phyloP scores from a whole-genome alignment of 2,329 filamentous ascomycete species.

The Penicillium sp. region DNA sequence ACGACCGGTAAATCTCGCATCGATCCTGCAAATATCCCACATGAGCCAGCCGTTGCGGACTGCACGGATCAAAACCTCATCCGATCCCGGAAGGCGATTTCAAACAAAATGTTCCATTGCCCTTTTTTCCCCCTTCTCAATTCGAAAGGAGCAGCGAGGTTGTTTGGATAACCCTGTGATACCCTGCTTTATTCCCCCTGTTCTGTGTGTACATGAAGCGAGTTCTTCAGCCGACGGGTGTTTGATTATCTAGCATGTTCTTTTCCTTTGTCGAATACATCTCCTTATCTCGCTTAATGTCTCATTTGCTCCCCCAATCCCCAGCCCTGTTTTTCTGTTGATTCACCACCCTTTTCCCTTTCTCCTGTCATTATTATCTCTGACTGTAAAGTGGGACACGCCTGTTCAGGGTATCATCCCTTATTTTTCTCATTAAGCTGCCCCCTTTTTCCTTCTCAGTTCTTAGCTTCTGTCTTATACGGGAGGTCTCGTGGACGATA shows the following conservation, averaged over 20 bases:
- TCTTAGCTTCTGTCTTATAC: constrained; percentile 18
- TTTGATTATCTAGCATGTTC: constrained; percentile 36
- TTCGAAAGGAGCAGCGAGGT: constrained; percentile 31
- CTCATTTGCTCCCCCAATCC: constrained; percentile 4
- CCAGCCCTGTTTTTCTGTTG: constrained; percentile 7
- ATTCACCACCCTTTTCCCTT: constrained; percentile 15
- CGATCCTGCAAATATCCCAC: background rate
- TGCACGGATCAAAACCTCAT: constrained; percentile 14
- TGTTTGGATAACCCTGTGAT: constrained; percentile 40
- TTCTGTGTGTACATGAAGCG: constrained; percentile 33
- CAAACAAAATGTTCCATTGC: constrained; percentile 11
- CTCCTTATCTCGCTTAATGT: constrained; percentile 18
- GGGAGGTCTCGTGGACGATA: constrained; percentile 18
- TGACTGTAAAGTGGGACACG: constrained; percentile 24
- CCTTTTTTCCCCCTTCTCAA: constrained; percentile 10
- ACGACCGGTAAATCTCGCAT: constrained; percentile 32
- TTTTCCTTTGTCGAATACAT: constrained; percentile 30
- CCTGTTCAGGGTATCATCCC: constrained; percentile 16
- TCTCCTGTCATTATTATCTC: constrained; percentile 28
- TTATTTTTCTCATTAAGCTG: constrained; percentile 6
- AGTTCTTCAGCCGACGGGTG: constrained; percentile 29
- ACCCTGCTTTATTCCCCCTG: constrained; percentile 35
- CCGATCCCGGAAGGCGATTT: constrained; percentile 13
- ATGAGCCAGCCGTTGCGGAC: constrained; percentile 4
- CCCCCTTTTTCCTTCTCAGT: background rate